Base-by-base conservation (phyloP, 352 stramenopile species). In the Phytophthora foliorum region DNA sequence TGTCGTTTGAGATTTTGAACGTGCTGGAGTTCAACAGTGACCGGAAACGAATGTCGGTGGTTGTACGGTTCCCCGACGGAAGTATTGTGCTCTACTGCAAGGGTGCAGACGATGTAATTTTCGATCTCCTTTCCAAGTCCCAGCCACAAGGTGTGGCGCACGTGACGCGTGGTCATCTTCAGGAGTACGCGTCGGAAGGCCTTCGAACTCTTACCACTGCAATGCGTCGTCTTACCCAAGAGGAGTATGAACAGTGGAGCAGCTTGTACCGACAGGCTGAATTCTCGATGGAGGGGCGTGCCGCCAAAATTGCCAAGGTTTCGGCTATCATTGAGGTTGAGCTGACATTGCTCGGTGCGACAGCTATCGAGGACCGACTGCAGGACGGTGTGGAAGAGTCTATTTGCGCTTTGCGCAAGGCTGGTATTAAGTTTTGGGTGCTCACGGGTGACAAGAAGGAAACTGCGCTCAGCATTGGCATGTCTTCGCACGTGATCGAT, bases 11-110 rank as follows among this genome's bases (percentile, higher is more conserved):
- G 57, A 92, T 99, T 57, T 75, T 99, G 52, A 98, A 98, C 49
- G 88, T 99, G 6, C 97, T 99, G 50, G 97, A 99, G 73, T 99
- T 99, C 82, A 98, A 99, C 74, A 98, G 94, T 53, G 91, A 99
- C 53, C 84, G 98, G 13, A 99, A 99, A 78, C 82, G 98, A 57
- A 99, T 99, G 98, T 99, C 95, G 19, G 93, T 99, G 34, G 81
- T 99, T 32, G 90, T 99, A 27, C 84, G 95, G 25, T 81, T 93
- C 27, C 80, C 81, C 0, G 82, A 91, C 34, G 89, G 83, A 19
- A 76, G 75, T 46, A 84, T 97, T 13, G 72, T 86, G 14, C 69
- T 97, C 17, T 94, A 94, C 57, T 97, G 90, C 69, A 96, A 97
- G 52, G 78, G 84, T 6, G 89, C 89, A 2, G 89, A 97, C 59